These are phyloP conservation scores for Roridomyces roridus DNA, from an alignment of 768 basidiomycete species.

Conservation along the genomic window DNA sequence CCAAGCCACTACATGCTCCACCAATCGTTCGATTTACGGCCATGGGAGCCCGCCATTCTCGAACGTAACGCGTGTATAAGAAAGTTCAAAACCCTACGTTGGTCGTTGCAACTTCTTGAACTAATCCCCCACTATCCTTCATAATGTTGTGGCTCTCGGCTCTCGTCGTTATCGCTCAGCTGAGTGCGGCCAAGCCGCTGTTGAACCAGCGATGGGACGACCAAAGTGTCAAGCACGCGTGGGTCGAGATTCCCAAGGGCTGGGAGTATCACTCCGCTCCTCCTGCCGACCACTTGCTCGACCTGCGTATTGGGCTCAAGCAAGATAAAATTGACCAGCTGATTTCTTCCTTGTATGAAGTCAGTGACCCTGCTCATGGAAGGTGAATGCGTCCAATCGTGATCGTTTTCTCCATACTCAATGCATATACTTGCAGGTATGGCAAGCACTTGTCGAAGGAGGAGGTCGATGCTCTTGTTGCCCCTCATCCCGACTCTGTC, in stretches of 20 bases:
- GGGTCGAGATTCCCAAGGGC: constrained; percentile 48
- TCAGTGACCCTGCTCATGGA: constrained; percentile 59
- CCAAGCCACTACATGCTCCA: too few relatives aligned
- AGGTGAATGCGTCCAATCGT: constrained; percentile 39
- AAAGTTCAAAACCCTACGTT: too few relatives aligned
- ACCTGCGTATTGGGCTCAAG: constrained; percentile 63
- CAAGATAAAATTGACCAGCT: constrained; percentile 56
- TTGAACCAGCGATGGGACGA: constrained; percentile 41
- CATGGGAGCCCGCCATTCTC: too few relatives aligned
- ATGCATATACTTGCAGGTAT: constrained; percentile 34
- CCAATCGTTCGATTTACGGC: too few relatives aligned
- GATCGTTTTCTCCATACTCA: too few relatives aligned
- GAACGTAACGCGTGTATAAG: too few relatives aligned
- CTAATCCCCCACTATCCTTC: background rate
- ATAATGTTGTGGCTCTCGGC: constrained; percentile 35
- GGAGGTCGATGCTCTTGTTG: constrained; percentile 67
- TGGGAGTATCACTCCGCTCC: constrained; percentile 57
- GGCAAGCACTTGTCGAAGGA: constrained; percentile 67
- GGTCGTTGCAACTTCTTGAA: too few relatives aligned
- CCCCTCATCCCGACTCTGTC: constrained; percentile 63
- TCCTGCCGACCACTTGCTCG: constrained; percentile 49
- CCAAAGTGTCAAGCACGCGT: constrained; percentile 28
- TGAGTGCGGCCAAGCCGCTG: constrained; percentile 39
- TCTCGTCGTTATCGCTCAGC: constrained; percentile 31
- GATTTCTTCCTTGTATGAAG: constrained; percentile 58